phyloP scores from a whole-genome alignment of 1,284 basidiomycete genomes.

The Phylloporus sp. region DNA sequence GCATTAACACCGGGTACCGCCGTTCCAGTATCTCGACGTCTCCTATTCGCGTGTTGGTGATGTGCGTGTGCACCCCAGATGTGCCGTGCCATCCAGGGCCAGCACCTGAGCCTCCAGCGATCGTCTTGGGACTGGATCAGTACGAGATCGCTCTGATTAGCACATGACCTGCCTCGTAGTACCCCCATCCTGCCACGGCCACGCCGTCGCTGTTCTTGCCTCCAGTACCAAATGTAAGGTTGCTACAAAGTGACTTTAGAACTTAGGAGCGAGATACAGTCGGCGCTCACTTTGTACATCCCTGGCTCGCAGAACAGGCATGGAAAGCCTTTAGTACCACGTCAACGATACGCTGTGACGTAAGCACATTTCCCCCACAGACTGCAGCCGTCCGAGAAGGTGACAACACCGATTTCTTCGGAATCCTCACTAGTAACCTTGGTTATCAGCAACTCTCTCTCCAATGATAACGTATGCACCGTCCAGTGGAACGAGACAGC shows the following conservation, averaged over 20 bases:
- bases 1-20: slow-evolving; percentile 86
- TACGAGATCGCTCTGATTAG: neutral
- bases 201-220: slow-evolving; percentile 85
- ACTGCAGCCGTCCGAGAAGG: slow-evolving; percentile 90
- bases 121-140: slow-evolving; percentile 59
- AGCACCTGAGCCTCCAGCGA: slow-evolving; percentile 92
- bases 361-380: slow-evolving; percentile 92
- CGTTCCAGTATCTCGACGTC: slow-evolving; percentile 94
- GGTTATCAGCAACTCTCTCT: slow-evolving; percentile 9
- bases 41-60: slow-evolving; percentile 93
- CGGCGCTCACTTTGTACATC: slow-evolving; percentile 80
- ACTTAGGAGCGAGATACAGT: neutral
- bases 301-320: slow-evolving; percentile 92
- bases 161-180: slow-evolving; percentile 76
- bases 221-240: slow-evolving; percentile 90
- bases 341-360: slow-evolving; percentile 93
- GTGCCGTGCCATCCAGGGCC: slow-evolving; percentile 92
- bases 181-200: slow-evolving; percentile 86
- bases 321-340: slow-evolving; percentile 94
- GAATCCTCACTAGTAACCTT: slow-evolving; percentile 69
- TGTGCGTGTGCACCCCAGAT: slow-evolving; percentile 87
- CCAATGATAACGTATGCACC: slow-evolving; percentile 47
- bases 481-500: slow-evolving; percentile 82
- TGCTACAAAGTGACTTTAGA: slow-evolving; percentile 49
- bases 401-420: slow-evolving; percentile 77